Conservation (phyloP, 768 basidiomycete genomes). For the Coprinopsis strossmayeri region DNA sequence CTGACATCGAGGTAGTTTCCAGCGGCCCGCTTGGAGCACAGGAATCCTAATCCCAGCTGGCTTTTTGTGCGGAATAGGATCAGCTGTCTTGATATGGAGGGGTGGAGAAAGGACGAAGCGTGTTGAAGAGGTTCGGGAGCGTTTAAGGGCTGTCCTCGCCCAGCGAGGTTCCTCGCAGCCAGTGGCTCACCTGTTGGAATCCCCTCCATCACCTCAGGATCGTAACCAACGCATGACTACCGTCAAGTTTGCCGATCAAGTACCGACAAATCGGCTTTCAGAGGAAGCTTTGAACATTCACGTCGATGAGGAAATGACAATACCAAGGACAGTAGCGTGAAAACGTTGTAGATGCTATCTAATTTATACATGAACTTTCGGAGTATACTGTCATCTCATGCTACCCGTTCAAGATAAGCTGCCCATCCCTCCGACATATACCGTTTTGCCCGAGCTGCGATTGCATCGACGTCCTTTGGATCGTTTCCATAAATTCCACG, state of each 20-base stretch:
- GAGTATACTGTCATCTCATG: too few relatives aligned
- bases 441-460: conserved; percentile 66
- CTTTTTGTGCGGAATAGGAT: conserved; percentile 72
- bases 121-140: conserved; percentile 54
- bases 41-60: conserved; percentile 62
- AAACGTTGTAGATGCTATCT: background rate
- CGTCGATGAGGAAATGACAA: conserved; percentile 35
- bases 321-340: conserved; percentile 19
- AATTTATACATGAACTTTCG: background rate
- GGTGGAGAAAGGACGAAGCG: conserved; percentile 68
- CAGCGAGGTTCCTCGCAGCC: conserved; percentile 15
- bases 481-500: conserved; percentile 83
- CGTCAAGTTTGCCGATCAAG: background rate
- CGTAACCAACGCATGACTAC: background rate
- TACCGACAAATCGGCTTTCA: background rate
- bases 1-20: conserved; percentile 30
- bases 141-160: conserved; percentile 42
- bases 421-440: conserved; percentile 87
- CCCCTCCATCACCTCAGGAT: conserved; percentile 18
- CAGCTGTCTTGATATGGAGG: conserved; percentile 69
- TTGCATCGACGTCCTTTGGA: conserved; percentile 34
- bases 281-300: background rate
- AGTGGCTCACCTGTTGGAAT: conserved; percentile 17
- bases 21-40: conserved; percentile 65
- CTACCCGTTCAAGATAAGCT: conserved; percentile 57